phyloP scores from a whole-genome alignment of 768 basidiomycete genomes.

The Agaricus sinodeliciosus region DNA sequence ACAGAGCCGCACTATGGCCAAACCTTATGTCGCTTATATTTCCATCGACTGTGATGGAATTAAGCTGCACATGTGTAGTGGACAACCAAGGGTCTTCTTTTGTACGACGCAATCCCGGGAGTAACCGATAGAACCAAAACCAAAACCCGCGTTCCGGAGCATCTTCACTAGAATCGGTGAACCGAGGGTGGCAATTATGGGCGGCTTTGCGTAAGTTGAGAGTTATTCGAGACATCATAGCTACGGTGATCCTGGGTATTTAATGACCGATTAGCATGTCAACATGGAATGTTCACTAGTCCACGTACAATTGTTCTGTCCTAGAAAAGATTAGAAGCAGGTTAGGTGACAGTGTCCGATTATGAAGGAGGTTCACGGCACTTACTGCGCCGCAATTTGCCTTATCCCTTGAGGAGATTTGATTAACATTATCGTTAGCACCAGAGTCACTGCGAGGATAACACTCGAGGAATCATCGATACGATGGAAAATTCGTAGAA shows the following conservation, averaged over 20 bases:
- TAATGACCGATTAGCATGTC: background rate
- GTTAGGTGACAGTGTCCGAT: background rate
- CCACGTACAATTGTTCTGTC: constrained; percentile 30
- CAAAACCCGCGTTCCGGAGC: background rate
- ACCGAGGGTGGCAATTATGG: constrained; percentile 5
- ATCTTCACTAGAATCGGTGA: background rate
- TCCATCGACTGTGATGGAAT: background rate
- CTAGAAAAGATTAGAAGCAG: constrained; percentile 12
- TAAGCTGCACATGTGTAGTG: background rate
- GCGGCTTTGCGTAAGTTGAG: constrained; percentile 44
- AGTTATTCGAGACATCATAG: constrained; percentile 66
- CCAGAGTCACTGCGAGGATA: constrained; percentile 38
- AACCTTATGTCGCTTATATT: background rate
- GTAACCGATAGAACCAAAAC: background rate
- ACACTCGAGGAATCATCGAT: constrained; percentile 20
- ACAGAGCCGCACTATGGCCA: background rate
- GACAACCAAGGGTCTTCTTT: background rate
- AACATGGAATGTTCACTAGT: constrained; percentile 1
- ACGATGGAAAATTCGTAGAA: background rate
- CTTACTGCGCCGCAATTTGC: constrained; percentile 44
- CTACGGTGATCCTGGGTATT: constrained; percentile 24
- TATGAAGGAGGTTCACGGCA: constrained; percentile 10
- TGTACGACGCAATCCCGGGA: background rate
- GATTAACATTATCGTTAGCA: constrained; percentile 40
- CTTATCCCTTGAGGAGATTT: constrained; percentile 35